Conservation (phyloP, 2,329 filamentous ascomycete species). For the Apiospora pterosperma region DNA sequence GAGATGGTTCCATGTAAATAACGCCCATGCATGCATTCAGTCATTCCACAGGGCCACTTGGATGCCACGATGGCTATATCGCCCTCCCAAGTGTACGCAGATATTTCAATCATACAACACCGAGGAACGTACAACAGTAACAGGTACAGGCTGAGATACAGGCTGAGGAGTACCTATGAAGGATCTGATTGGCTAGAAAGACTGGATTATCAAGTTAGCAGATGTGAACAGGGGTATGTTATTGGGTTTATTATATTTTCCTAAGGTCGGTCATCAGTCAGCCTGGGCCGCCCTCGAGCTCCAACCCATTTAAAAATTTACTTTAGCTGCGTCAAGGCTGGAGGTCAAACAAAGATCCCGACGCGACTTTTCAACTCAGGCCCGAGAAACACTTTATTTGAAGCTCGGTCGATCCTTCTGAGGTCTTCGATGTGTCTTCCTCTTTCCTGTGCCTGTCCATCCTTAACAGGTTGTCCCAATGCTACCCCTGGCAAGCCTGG, state of each 20-base stretch:
- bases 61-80: neutral
- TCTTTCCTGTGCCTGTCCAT: neutral
- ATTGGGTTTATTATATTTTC: neutral
- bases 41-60: neutral
- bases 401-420: neutral
- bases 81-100: neutral
- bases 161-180: too few species aligned
- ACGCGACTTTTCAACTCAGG: neutral
- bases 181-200: neutral
- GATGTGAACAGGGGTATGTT: neutral
- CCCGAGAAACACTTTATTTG: neutral
- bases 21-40: too few species aligned
- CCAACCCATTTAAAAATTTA: neutral
- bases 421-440: neutral
- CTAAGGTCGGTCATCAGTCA: too few species aligned
- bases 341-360: neutral
- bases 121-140: neutral
- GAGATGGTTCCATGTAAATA: neutral
- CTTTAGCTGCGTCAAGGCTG: neutral
- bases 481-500: slow-evolving; percentile 28
- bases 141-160: neutral
- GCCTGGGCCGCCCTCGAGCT: too few species aligned
- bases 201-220: neutral
- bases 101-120: neutral
- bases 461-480: slow-evolving; percentile 22